Evolutionary conservation across 495 filamentous ascomycete genomes (phyloP).

Genomic region (Aspergillus taichungensis): DNA sequence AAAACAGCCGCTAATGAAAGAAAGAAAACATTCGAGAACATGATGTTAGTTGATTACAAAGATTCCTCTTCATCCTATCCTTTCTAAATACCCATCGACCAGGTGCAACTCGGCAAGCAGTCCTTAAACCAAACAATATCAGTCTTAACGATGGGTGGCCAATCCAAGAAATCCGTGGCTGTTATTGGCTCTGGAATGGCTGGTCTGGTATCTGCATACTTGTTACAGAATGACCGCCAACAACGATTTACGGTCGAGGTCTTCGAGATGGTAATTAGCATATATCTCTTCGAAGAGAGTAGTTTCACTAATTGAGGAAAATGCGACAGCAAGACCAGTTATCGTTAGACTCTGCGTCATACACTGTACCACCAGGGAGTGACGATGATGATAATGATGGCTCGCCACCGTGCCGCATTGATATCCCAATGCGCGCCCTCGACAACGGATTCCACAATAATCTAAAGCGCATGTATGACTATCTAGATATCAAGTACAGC

Average conservation of each 20-base stretch:
- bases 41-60: no score
- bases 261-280: slow-evolving; percentile 36
- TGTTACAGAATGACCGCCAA: slow-evolving; percentile 35
- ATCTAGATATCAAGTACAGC: slow-evolving; percentile 37
- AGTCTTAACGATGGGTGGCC: no score
- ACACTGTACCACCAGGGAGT: slow-evolving; percentile 2
- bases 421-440: slow-evolving; percentile 52
- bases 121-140: no score
- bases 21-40: no score
- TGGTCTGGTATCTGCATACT: slow-evolving; percentile 41
- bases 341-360: slow-evolving; percentile 20
- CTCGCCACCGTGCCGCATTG: slow-evolving; percentile 19
- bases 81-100: no score
- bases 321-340: slow-evolving; percentile 14
- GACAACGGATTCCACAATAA: slow-evolving; percentile 47
- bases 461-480: slow-evolving; percentile 44
- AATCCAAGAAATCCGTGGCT: slow-evolving; percentile 21
- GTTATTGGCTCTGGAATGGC: slow-evolving; percentile 48
- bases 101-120: no score
- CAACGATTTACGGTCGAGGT: slow-evolving; percentile 37
- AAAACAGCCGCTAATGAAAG: no score
- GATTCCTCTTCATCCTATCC: no score
- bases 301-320: no score
- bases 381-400: not conserved
- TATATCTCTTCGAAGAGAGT: not conserved